Evolutionary conservation across 257 asterid genomes (phyloP).

Genomic region (Mentha longifolia): DNA sequence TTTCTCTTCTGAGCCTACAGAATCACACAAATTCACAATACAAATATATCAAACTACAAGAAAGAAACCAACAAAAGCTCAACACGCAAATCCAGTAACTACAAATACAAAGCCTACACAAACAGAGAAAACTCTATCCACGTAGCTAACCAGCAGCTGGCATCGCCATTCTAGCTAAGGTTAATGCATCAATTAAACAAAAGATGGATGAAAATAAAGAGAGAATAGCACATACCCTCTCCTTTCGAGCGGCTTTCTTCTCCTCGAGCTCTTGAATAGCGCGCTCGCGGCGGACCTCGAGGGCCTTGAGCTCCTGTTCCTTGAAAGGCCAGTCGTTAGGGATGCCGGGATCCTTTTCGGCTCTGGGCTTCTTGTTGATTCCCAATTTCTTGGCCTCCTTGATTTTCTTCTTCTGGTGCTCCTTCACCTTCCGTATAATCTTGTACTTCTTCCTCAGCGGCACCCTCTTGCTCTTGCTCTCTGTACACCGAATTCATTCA

Average conservation of each 20-base stretch:
- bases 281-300: conserved; percentile 76
- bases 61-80: background rate
- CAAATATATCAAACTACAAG: conserved; percentile 20
- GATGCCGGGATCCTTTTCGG: conserved; percentile 89
- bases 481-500: conserved; percentile 38
- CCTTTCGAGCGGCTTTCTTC: conserved; percentile 93
- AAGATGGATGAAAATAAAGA: background rate
- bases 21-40: background rate
- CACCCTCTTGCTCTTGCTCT: conserved; percentile 94
- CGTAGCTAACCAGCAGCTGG: background rate
- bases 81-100: background rate
- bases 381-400: conserved; percentile 87
- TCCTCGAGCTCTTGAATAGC: conserved; percentile 74
- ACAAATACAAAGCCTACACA: background rate
- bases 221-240: conserved; percentile 56
- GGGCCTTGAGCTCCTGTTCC: conserved; percentile 94
- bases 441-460: conserved; percentile 84
- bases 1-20: conserved; percentile 75
- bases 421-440: conserved; percentile 78
- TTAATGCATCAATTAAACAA: background rate
- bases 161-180: background rate
- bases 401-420: conserved; percentile 90
- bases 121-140: background rate
- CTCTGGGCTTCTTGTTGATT: conserved; percentile 56
- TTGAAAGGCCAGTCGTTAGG: conserved; percentile 96